These are phyloP conservation scores for Solanum habrochaites DNA, from an alignment of 257 asterid species.

Conservation along the genomic window DNA sequence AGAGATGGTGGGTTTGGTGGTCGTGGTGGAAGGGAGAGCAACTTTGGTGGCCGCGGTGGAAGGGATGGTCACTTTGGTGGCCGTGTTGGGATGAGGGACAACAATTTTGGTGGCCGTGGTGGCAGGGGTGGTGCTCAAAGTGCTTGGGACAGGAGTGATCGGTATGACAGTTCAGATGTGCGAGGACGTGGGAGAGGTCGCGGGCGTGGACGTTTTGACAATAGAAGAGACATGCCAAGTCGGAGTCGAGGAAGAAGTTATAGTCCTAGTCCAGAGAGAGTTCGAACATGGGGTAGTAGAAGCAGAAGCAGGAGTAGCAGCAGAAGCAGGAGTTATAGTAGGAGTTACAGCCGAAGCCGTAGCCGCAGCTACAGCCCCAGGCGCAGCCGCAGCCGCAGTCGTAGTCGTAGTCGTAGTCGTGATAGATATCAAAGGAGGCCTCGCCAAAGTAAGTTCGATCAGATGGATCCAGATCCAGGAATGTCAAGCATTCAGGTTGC, in stretches of 20 bases:
- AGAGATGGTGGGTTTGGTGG: conserved; percentile 24
- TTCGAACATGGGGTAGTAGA: conserved; percentile 61
- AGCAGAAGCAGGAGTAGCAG: conserved; percentile 33
- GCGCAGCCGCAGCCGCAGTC: conserved; percentile 30
- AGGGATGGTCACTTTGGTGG: conserved; percentile 41
- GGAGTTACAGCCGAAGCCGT: conserved; percentile 42
- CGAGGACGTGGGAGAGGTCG: conserved; percentile 74
- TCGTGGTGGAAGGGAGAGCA: conserved; percentile 22
- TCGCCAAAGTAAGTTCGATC: conserved; percentile 62
- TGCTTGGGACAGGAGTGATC: conserved; percentile 72
- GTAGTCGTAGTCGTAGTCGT: conserved; percentile 33
- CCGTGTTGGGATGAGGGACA: conserved; percentile 65
- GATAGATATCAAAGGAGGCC: conserved; percentile 57
- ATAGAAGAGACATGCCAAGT: conserved; percentile 54
- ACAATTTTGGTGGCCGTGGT: conserved; percentile 47
- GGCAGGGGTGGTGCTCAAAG: conserved; percentile 56
- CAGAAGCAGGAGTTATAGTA: conserved; percentile 32
- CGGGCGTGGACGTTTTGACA: conserved; percentile 73
- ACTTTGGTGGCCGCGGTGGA: conserved; percentile 23
- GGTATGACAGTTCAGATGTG: conserved; percentile 36
- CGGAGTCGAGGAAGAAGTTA: conserved; percentile 60
- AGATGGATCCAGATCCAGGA: conserved; percentile 28
- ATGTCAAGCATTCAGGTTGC: conserved; percentile 15
- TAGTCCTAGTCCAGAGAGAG: conserved; percentile 69
- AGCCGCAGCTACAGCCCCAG: conserved; percentile 42